A percentile compares a stretch with the other conserved stretches of the same genome.
Evolutionary conservation across 2,329 filamentous ascomycete species (phyloP).

Genomic region (Penicillium sp.): DNA sequence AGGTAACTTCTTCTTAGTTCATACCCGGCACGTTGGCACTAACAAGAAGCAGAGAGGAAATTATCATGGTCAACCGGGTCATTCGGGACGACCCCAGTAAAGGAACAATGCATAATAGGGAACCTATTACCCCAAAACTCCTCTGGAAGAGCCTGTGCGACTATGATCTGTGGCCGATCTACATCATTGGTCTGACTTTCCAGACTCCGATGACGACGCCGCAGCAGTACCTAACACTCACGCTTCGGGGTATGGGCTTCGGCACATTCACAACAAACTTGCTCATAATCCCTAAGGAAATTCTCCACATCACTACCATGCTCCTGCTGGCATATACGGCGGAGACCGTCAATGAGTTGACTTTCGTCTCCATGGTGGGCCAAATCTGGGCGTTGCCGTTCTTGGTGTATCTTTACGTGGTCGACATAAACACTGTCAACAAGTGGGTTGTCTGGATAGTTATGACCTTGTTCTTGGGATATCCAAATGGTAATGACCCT

Average conservation of each 20-base stretch:
- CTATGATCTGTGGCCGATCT: conserved; percentile 64
- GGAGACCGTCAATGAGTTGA: conserved; percentile 52
- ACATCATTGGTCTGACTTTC: conserved; percentile 55
- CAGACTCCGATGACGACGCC: conserved; percentile 44
- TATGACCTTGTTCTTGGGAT: conserved; percentile 57
- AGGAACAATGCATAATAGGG: conserved; percentile 66
- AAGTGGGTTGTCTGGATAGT: conserved; percentile 59
- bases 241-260: conserved; percentile 60
- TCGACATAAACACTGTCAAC: conserved; percentile 50
- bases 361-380: conserved; percentile 56
- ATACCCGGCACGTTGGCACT: neutral
- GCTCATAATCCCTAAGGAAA: conserved; percentile 60
- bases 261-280: conserved; percentile 65
- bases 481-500: conserved; percentile 50
- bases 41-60: conserved; percentile 55
- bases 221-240: conserved; percentile 44
- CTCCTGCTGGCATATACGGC: conserved; percentile 35
- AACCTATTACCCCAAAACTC: conserved; percentile 55
- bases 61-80: conserved; percentile 72
- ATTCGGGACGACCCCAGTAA: conserved; percentile 61
- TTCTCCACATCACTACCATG: conserved; percentile 22
- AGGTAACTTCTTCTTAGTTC: conserved; percentile 28
- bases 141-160: conserved; percentile 57
- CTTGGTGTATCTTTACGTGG: conserved; percentile 55
- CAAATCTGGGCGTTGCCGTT: conserved; percentile 60